Evolutionary conservation across 805 yeast genomes (phyloP).

Genomic region (Barnettozyma sp.): DNA sequence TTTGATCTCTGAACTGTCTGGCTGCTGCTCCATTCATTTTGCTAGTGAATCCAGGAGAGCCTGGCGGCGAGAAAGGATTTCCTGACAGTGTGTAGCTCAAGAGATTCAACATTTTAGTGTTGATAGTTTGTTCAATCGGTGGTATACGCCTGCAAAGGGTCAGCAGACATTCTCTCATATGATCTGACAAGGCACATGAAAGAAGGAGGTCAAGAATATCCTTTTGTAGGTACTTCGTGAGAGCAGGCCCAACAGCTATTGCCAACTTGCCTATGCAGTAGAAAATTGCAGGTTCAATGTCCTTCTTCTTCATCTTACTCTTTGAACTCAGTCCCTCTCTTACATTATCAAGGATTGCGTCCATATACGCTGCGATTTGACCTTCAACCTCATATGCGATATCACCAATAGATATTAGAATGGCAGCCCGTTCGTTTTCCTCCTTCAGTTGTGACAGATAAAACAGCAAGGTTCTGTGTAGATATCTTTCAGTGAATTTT

Average conservation of each 20-base stretch:
- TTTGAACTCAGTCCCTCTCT: slow-evolving; percentile 62
- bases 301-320: slow-evolving; percentile 54
- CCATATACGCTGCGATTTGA: slow-evolving; percentile 80
- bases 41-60: slow-evolving; percentile 55
- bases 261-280: slow-evolving; percentile 85
- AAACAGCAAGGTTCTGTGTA: slow-evolving; percentile 72
- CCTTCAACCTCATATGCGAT: slow-evolving; percentile 71
- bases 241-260: slow-evolving; percentile 84
- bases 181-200: slow-evolving; percentile 76
- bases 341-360: slow-evolving; percentile 77
- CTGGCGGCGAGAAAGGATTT: slow-evolving; percentile 73
- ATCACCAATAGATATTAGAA: slow-evolving; percentile 76
- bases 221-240: slow-evolving; percentile 79
- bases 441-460: slow-evolving; percentile 73
- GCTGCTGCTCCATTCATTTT: slow-evolving; percentile 62
- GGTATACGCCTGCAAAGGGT: slow-evolving; percentile 69
- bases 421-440: slow-evolving; percentile 68
- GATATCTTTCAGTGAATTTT: slow-evolving; percentile 69
- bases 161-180: slow-evolving; percentile 69
- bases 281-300: slow-evolving; percentile 78
- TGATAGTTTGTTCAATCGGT: slow-evolving; percentile 66
- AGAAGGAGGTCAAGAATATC: slow-evolving; percentile 75
- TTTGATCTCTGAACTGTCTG: slow-evolving; percentile 65
- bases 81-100: slow-evolving; percentile 78
- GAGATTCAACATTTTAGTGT: slow-evolving; percentile 61